Percentiles rank a stretch among this genome's conserved stretches.
These are phyloP conservation scores for Heterobasidion irregulare DNA, from an alignment of 1,284 basidiomycete genomes.

Conservation along the genomic window DNA sequence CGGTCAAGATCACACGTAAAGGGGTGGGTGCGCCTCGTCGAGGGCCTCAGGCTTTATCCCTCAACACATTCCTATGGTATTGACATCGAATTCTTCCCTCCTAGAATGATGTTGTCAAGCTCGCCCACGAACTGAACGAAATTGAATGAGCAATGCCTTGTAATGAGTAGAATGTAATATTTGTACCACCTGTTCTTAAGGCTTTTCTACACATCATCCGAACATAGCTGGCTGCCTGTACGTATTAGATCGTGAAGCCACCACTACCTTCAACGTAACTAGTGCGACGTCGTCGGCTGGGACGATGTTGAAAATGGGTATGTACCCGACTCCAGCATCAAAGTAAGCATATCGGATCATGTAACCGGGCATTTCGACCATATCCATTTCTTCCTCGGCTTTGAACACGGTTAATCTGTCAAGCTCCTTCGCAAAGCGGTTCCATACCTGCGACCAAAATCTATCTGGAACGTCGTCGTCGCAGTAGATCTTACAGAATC, in stretches of 20 bases:
- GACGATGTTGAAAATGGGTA: neutral
- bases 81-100: too few relatives aligned
- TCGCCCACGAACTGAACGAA: constrained; percentile 30
- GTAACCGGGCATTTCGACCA: neutral
- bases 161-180: too few relatives aligned
- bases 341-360: neutral
- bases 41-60: too few relatives aligned
- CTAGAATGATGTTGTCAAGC: constrained; percentile 33
- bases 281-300: neutral
- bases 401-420: neutral
- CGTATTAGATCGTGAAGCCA: neutral
- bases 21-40: constrained; percentile 19
- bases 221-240: neutral
- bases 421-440: neutral
- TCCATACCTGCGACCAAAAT: neutral
- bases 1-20: constrained; percentile 29
- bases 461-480: neutral
- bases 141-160: neutral
- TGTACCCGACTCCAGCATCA: neutral
- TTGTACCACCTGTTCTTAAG: too few relatives aligned
- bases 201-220: too few relatives aligned
- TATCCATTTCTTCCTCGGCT: neutral
- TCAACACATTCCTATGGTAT: too few relatives aligned
- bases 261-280: neutral
- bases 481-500: neutral